These are phyloP conservation scores for Paraphysoderma sedebokerense DNA, from an alignment of 371 early-diverging fungal genomes.

Conservation along the genomic window DNA sequence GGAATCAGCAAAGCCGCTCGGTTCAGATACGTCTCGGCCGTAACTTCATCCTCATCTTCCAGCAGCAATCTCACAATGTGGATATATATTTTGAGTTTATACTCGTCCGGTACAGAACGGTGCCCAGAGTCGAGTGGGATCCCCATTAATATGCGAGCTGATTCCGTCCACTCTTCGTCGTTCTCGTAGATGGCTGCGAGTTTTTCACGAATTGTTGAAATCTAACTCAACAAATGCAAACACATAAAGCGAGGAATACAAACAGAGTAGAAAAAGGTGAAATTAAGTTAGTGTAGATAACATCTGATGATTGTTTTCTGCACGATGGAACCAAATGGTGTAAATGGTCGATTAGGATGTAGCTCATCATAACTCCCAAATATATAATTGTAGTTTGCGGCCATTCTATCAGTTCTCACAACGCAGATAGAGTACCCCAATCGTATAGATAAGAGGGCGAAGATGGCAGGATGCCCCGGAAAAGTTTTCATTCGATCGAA, in stretches of 20 bases:
- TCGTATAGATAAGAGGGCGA: no score
- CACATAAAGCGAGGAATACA: no score
- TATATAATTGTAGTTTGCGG: not conserved
- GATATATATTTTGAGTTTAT: slow-evolving; percentile 62
- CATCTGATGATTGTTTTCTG: no score
- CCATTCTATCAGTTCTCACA: not conserved
- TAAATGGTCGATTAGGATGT: no score
- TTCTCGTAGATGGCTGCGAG: slow-evolving; percentile 51
- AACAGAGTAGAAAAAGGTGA: no score
- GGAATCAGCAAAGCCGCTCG: slow-evolving; percentile 54
- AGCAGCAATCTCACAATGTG: slow-evolving; percentile 64
- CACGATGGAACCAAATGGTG: no score
- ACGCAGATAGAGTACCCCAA: no score
- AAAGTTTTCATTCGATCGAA: no score
- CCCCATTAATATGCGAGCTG: slow-evolving; percentile 59
- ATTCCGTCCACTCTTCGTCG: slow-evolving; percentile 59
- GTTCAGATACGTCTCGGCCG: slow-evolving; percentile 65
- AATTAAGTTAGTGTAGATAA: no score
- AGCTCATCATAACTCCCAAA: not conserved
- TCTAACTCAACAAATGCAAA: slow-evolving; percentile 20
- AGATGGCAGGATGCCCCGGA: no score
- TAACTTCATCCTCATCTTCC: slow-evolving; percentile 65
- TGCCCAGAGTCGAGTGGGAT: slow-evolving; percentile 75
- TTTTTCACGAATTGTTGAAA: slow-evolving; percentile 50
- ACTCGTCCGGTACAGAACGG: slow-evolving; percentile 48